Base-by-base conservation (phyloP, 352 stramenopile genomes). In the Pythium diclinum region DNA sequence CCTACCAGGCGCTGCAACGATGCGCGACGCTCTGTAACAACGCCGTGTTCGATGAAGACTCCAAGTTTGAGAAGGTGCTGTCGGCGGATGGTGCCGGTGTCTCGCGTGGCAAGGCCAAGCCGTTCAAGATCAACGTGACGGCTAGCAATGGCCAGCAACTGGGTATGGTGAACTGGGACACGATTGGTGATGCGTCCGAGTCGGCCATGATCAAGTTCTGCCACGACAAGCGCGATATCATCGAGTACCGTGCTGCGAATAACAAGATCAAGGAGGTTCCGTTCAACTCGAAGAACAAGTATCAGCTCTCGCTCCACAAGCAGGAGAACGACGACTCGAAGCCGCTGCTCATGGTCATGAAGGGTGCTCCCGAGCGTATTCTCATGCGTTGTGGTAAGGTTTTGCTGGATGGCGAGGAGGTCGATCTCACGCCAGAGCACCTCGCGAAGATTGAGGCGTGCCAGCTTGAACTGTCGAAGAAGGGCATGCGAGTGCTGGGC, bases 21-120 rank as follows among this genome's bases (percentile, higher is more conserved):
- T 97, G 90, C 49, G 88, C 87, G 6, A 93, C 88, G 38, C 67
- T 97, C 33, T 97, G 88, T 69, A 98, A 98, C 76, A 95, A 95
- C 47, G 88, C 90, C 6, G 83, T 89, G 21, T 95, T 94, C 61
- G 85, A 92, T 53, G 84, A 94, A 67, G 79, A 89, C 32, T 88
- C 74, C 59, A 94, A 94, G 72, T 84, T 65, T 62, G 67, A 78
- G 52, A 69, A 76, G 56, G 52, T 83, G 16, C 51, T 65, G n/a
- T 32, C 49, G 3, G 71, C 69, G 5, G 60, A 19, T 4, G 48
- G 57, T 3, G 55, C 64, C 10, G 49, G 25, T 7, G 23, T 79
- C 3, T 53, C 42, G 25, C 74, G 74, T 23, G 71, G 74, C 34
- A 63, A 56, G 0, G 59, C 74, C 23, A 33, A 74, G 10, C 59